A percentile compares a stretch with the other conserved stretches of the same genome.
Evolutionary conservation across 2,329 filamentous ascomycete genomes (phyloP).

Genomic region (Orbilia blumenaviensis): DNA sequence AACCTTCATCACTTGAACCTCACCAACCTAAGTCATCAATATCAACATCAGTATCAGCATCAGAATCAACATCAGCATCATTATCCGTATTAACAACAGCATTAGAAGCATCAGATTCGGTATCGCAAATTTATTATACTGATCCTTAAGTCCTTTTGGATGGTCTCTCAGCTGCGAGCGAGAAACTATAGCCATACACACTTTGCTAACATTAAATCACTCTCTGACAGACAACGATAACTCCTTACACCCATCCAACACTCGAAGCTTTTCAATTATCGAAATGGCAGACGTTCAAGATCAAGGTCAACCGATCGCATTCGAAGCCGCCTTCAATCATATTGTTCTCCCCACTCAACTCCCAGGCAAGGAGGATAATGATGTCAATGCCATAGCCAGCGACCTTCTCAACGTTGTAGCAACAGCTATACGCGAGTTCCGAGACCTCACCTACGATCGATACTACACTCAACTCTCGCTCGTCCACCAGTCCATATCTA

Average conservation of each 20-base stretch:
- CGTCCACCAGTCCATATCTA: conserved; percentile 50
- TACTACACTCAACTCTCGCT: conserved; percentile 51
- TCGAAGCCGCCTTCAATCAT: conserved; percentile 60
- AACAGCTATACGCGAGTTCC: conserved; percentile 54
- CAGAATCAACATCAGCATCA: too few species aligned
- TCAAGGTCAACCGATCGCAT: neutral
- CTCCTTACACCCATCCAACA: neutral
- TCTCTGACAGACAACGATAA: too few species aligned
- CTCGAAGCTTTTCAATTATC: neutral
- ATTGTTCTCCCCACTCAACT: conserved; percentile 63
- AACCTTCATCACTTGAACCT: too few species aligned
- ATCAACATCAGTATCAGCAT: too few species aligned
- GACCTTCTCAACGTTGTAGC: conserved; percentile 58
- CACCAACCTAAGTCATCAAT: too few species aligned
- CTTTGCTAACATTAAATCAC: too few species aligned
- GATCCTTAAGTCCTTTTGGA: too few species aligned
- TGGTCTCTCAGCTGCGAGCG: too few species aligned
- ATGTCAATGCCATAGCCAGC: conserved; percentile 58
- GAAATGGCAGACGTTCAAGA: conserved; percentile 8
- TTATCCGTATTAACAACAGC: too few species aligned
- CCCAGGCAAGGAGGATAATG: conserved; percentile 60
- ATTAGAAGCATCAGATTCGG: too few species aligned
- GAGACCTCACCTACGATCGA: conserved; percentile 46
- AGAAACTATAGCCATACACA: too few species aligned
- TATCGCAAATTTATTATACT: too few species aligned